Conservation (phyloP, 2,329 filamentous ascomycete genomes). For the Penicillium sp. region DNA sequence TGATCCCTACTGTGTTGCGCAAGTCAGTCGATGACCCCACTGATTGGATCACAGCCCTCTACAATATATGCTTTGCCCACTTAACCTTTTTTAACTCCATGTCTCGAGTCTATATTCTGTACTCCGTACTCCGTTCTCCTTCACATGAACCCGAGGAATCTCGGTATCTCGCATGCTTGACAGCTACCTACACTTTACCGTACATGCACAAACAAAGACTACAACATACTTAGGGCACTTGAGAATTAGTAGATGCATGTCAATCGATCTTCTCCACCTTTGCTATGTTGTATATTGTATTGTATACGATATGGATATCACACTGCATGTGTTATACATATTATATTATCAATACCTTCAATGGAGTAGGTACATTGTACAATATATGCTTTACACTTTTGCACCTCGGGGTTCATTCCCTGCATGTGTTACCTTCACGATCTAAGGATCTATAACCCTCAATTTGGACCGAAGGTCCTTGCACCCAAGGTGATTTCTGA, state of each 20-base stretch:
- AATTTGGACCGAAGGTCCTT: slow-evolving; percentile 10
- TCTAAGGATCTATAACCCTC: slow-evolving; percentile 10
- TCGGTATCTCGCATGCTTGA: slow-evolving; percentile 23
- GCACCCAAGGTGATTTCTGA: background rate
- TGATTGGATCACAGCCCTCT: slow-evolving; percentile 11
- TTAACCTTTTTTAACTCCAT: slow-evolving; percentile 1
- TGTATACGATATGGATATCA: background rate
- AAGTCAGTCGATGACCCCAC: background rate
- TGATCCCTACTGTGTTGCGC: slow-evolving; percentile 15
- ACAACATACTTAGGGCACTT: background rate
- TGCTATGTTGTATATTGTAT: too few species aligned
- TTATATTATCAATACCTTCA: background rate
- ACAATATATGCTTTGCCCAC: background rate
- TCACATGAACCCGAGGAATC: slow-evolving; percentile 20
- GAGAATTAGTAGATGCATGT: background rate
- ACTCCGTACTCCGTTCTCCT: background rate
- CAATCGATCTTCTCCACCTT: background rate
- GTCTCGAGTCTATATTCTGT: too few species aligned
- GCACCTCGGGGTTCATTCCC: slow-evolving; percentile 9
- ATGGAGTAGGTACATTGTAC: too few species aligned
- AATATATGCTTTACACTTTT: background rate
- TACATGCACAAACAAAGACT: background rate
- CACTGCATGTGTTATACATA: background rate
- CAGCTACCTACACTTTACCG: slow-evolving; percentile 11
- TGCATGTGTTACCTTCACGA: slow-evolving; percentile 21